phyloP scores from a whole-genome alignment of 345 rosid species.

The Schrenkiella parvula region DNA sequence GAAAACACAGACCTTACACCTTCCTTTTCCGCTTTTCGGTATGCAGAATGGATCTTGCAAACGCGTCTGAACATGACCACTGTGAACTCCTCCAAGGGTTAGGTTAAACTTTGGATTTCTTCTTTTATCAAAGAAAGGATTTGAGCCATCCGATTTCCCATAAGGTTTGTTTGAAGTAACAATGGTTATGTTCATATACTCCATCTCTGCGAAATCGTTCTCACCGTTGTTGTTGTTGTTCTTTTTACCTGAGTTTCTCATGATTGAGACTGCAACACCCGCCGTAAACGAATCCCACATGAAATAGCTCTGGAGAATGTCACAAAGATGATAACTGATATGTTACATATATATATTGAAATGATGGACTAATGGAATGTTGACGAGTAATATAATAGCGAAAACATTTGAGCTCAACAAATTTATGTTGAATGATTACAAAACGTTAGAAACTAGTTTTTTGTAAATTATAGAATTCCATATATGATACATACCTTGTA shows the following conservation, averaged over 20 bases:
- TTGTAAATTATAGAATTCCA: neutral
- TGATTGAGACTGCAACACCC: conserved; percentile 76
- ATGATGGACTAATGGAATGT: neutral
- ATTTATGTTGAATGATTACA: neutral
- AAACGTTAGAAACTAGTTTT: neutral
- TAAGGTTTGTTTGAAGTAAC: conserved; percentile 83
- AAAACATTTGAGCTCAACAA: neutral
- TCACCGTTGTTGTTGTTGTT: conserved; percentile 29
- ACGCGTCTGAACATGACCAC: conserved; percentile 83
- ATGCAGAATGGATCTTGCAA: conserved; percentile 66
- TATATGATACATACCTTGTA: conserved; percentile 51
- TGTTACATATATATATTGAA: neutral
- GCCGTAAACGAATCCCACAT: conserved; percentile 95
- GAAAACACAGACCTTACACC: conserved; percentile 63
- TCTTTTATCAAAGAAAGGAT: conserved; percentile 65
- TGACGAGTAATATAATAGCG: neutral
- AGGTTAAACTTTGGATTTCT: conserved; percentile 60
- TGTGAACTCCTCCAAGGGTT: conserved; percentile 60
- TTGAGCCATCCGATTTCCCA: conserved; percentile 65
- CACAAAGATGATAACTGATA: neutral
- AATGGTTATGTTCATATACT: conserved; percentile 78
- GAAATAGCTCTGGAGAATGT: conserved; percentile 55
- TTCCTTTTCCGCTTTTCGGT: conserved; percentile 54
- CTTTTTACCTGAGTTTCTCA: conserved; percentile 41
- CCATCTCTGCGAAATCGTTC: conserved; percentile 84